phyloP scores from a whole-genome alignment of 2,329 filamentous ascomycete species.

The Ceratocystis variospora region DNA sequence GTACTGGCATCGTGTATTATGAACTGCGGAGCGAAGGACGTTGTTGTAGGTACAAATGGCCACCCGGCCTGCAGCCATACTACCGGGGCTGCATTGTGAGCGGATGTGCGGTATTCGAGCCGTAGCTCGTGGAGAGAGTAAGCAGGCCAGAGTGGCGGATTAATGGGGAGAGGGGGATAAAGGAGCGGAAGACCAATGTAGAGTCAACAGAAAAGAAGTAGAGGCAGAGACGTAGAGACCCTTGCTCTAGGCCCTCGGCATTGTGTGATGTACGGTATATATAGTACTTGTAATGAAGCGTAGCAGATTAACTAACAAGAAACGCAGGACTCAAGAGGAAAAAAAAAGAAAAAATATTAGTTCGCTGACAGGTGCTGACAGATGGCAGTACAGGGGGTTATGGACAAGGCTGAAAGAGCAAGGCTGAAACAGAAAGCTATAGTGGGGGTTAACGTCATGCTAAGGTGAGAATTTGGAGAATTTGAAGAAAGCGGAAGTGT shows the following conservation, averaged over 20 bases:
- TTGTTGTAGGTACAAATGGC: conserved; percentile 12
- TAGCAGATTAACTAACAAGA: background rate
- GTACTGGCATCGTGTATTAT: background rate
- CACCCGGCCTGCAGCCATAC: conserved; percentile 18
- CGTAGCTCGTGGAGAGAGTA: conserved; percentile 20
- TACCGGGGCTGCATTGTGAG: conserved; percentile 19
- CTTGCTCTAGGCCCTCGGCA: background rate
- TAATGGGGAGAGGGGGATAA: conserved; percentile 2
- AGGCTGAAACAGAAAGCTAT: too few relatives aligned
- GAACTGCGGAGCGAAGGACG: background rate
- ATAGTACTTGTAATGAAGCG: background rate
- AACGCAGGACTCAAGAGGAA: background rate
- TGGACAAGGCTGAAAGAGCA: background rate
- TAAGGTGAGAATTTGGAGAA: too few relatives aligned
- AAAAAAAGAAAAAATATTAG: background rate
- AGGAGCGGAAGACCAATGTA: background rate
- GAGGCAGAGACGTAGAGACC: background rate
- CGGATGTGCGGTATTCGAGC: conserved; percentile 21
- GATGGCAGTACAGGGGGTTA: background rate
- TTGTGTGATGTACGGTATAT: background rate
- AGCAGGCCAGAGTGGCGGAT: conserved; percentile 19
- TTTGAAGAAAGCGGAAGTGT: too few relatives aligned
- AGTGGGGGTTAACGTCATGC: too few relatives aligned
- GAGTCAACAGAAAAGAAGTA: background rate
- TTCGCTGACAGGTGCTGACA: background rate